These are phyloP conservation scores for Fraxinus floribunda DNA, from an alignment of 305 asterid genomes.

Conservation along the genomic window DNA sequence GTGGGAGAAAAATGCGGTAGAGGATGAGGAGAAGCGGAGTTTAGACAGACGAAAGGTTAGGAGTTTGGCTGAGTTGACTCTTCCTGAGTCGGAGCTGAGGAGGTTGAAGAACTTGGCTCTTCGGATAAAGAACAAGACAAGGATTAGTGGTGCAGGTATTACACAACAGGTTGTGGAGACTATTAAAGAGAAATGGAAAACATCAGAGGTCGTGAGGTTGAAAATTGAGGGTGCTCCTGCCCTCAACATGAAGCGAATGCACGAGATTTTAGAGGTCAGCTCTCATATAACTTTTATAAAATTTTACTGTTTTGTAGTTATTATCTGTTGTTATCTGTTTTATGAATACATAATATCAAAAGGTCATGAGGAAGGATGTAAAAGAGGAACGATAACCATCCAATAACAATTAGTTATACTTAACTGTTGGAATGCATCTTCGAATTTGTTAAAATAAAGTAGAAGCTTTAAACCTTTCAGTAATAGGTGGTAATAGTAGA, in stretches of 20 bases:
- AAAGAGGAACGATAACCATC: neutral
- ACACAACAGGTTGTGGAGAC: constrained; percentile 72
- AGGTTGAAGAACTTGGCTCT: constrained; percentile 76
- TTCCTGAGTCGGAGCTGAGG: constrained; percentile 69
- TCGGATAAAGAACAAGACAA: constrained; percentile 66
- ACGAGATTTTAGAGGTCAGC: constrained; percentile 81
- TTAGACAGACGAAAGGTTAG: constrained; percentile 60
- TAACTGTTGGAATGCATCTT: neutral
- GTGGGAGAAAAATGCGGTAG: constrained; percentile 59
- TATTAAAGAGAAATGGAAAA: constrained; percentile 77
- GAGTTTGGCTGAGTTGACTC: constrained; percentile 77
- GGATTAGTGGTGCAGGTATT: constrained; percentile 72
- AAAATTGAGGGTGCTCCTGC: constrained; percentile 91
- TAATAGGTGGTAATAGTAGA: neutral
- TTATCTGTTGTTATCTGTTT: constrained; percentile 5
- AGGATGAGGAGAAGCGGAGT: constrained; percentile 34
- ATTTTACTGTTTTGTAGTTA: constrained; percentile 2
- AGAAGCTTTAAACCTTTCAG: constrained; percentile 6
- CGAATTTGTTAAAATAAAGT: constrained; percentile 14
- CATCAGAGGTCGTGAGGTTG: constrained; percentile 78
- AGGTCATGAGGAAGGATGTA: neutral
- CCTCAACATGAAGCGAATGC: constrained; percentile 88
- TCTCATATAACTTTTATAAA: constrained; percentile 8
- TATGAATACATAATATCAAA: neutral
- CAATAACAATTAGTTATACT: neutral